phyloP scores from a whole-genome alignment of 2,329 filamentous ascomycete genomes.

The Aspergillus udagawae region DNA sequence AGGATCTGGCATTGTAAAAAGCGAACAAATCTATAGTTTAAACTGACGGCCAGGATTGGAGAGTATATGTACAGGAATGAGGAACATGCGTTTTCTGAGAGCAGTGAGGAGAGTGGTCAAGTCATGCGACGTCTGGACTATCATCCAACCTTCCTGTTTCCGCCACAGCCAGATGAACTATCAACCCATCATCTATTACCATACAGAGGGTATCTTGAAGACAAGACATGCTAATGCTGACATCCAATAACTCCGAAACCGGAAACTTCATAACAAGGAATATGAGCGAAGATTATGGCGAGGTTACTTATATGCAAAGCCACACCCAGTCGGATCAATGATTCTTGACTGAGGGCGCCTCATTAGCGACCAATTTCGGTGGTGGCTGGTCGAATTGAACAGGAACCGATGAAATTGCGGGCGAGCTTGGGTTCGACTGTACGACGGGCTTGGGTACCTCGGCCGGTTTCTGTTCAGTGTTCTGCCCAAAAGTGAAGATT shows the following conservation, averaged over 20 bases:
- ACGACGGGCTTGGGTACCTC: constrained; percentile 3
- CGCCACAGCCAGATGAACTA: not conserved
- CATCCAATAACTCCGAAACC: not conserved
- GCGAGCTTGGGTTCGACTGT: constrained; percentile 2
- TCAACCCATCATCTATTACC: not conserved
- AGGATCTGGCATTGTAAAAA: not conserved
- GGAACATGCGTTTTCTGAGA: not conserved
- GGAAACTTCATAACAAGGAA: not conserved
- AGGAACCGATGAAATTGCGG: not conserved
- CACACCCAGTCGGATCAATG: not conserved
- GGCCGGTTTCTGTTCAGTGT: constrained; percentile 7
- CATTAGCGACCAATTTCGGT: not conserved
- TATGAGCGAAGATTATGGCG: not conserved
- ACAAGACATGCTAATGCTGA: not conserved
- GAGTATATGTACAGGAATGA: not conserved
- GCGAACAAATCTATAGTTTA: not conserved
- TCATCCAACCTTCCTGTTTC: not conserved
- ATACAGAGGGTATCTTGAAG: not conserved
- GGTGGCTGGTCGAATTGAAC: not conserved
- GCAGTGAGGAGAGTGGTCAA: not conserved
- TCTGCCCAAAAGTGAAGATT: constrained; percentile 26
- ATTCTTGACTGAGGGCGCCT: not conserved
- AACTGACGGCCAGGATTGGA: not conserved
- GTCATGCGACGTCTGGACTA: not conserved
- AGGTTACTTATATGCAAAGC: not conserved